Evolutionary conservation across 352 stramenopile genomes (phyloP).

Genomic region (Globisporangium parvum): DNA sequence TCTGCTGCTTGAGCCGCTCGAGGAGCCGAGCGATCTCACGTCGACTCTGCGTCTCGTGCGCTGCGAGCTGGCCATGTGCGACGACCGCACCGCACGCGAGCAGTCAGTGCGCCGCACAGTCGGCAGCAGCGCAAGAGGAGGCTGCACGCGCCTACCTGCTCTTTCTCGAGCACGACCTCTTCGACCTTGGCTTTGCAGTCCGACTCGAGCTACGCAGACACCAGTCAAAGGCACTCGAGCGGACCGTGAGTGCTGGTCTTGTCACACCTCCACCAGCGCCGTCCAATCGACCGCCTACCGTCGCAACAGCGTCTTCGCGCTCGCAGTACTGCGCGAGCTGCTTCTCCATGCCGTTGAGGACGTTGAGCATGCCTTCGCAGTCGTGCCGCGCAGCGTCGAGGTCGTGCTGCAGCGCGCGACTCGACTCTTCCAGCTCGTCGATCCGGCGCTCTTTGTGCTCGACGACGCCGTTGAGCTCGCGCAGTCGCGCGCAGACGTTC

Average conservation of each 20-base stretch:
- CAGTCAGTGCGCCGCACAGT: not conserved
- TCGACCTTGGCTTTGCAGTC: constrained; percentile 69
- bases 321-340: constrained; percentile 72
- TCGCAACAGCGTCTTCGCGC: constrained; percentile 63
- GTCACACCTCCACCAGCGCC: not conserved
- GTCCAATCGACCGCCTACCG: constrained; percentile 24
- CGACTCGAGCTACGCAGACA: constrained; percentile 41
- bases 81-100: not conserved
- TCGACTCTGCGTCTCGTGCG: constrained; percentile 56
- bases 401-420: constrained; percentile 32
- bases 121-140: no score
- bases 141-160: no score
- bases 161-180: constrained; percentile 66
- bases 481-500: constrained; percentile 56
- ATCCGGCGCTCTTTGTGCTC: constrained; percentile 49
- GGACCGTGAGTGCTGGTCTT: not conserved
- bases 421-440: constrained; percentile 47
- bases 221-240: not conserved
- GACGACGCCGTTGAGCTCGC: constrained; percentile 50
- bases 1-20: constrained; percentile 43
- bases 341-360: constrained; percentile 81
- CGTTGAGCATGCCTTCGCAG: constrained; percentile 78
- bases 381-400: constrained; percentile 64
- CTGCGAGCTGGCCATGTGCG: constrained; percentile 26
- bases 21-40: constrained; percentile 67